phyloP scores from a whole-genome alignment of 371 early-diverging fungal species.

The Sporodiniella umbellata region DNA sequence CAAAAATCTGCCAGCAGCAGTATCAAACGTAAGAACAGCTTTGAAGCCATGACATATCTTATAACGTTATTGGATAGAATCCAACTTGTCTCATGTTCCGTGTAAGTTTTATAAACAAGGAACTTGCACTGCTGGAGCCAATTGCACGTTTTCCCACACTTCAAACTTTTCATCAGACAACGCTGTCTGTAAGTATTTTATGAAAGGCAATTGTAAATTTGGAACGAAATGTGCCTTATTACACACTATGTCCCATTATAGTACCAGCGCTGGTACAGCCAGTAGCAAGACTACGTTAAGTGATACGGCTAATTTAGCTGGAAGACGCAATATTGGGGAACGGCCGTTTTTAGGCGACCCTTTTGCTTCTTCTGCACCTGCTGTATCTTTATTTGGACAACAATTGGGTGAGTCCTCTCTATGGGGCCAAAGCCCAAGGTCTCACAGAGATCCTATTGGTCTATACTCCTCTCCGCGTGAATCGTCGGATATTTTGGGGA shows the following conservation, averaged over 20 bases:
- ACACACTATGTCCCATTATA: constrained; percentile 41
- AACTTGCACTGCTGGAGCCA: constrained; percentile 73
- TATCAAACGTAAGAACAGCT: constrained; percentile 3
- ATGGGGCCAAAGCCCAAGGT: constrained; percentile 7
- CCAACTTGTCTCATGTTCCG: constrained; percentile 65
- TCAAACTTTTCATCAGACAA: constrained; percentile 56
- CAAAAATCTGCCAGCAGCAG: constrained; percentile 3
- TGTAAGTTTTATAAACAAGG: constrained; percentile 81
- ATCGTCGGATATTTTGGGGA: constrained; percentile 6
- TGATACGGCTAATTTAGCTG: constrained; percentile 1
- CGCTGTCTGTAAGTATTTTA: constrained; percentile 71
- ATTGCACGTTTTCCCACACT: constrained; percentile 76
- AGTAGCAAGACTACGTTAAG: background rate
- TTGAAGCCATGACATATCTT: background rate
- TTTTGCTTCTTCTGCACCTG: constrained; percentile 19
- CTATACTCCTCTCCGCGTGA: constrained; percentile 21
- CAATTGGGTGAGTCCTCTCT: constrained; percentile 5
- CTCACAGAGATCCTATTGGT: constrained; percentile 17
- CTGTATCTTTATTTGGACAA: constrained; percentile 16
- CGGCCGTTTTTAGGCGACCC: constrained; percentile 16
- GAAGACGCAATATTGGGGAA: constrained; percentile 10
- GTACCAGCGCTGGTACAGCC: constrained; percentile 1
- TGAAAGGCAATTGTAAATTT: constrained; percentile 82
- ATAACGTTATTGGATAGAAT: constrained; percentile 6
- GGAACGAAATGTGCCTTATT: constrained; percentile 74